Evolutionary conservation across 331 rosid species (phyloP).

Genomic region (Stylosanthes scabra): DNA sequence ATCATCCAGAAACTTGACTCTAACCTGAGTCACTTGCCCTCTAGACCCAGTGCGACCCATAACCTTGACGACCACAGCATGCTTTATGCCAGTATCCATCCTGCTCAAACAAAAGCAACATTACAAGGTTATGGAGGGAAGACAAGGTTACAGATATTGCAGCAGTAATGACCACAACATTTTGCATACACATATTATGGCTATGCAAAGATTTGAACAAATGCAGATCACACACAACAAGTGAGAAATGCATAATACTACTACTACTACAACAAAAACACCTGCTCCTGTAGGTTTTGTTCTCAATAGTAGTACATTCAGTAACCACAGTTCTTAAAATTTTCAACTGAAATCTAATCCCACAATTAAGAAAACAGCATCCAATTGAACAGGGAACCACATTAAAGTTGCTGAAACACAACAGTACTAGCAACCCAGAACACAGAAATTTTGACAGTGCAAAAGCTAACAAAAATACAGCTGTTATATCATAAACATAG

Average conservation of each 20-base stretch:
- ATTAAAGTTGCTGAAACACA: neutral
- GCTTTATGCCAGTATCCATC: conserved; percentile 52
- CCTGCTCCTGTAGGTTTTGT: neutral
- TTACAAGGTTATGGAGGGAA: neutral
- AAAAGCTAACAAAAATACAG: neutral
- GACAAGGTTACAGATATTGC: neutral
- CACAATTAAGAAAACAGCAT: neutral
- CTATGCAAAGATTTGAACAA: neutral
- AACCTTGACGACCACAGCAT: conserved; percentile 52
- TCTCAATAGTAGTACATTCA: neutral
- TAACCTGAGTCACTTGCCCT: conserved; percentile 59
- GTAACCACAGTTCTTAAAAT: neutral
- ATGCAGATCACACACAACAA: neutral
- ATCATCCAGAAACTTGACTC: conserved; percentile 58
- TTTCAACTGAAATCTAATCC: neutral
- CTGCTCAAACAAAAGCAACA: conserved; percentile 20
- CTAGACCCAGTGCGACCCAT: conserved; percentile 60
- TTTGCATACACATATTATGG: neutral
- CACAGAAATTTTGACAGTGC: neutral
- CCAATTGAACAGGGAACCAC: neutral
- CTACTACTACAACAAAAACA: neutral
- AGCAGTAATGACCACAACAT: neutral
- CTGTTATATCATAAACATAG: neutral
- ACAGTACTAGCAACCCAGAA: neutral
- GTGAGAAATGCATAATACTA: neutral